These are phyloP conservation scores for Paramyrothecium sp. DNA, from an alignment of 2,329 filamentous ascomycete genomes.

Conservation along the genomic window DNA sequence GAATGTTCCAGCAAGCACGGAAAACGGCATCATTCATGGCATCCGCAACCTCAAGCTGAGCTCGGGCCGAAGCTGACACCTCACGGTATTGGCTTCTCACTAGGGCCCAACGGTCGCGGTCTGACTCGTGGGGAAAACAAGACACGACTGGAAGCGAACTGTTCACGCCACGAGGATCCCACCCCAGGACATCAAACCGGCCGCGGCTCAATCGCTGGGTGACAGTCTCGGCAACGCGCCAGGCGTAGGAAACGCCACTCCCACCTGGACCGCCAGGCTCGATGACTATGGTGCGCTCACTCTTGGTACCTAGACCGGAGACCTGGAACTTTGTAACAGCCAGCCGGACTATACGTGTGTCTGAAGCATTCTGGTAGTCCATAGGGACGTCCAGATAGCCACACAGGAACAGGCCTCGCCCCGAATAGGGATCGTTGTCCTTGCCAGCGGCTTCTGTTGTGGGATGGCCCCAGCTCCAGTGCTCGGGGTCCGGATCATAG, in stretches of 20 bases:
- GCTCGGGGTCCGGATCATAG: conserved; percentile 40
- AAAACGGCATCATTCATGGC: conserved; percentile 45
- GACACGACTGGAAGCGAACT: conserved; percentile 40
- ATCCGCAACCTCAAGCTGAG: conserved; percentile 41
- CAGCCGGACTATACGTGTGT: conserved; percentile 41
- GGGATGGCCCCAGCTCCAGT: conserved; percentile 45
- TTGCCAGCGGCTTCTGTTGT: conserved; percentile 2
- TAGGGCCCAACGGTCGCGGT: conserved; percentile 45
- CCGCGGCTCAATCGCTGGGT: conserved; percentile 40
- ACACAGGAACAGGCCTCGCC: conserved; percentile 45
- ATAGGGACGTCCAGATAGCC: conserved; percentile 47
- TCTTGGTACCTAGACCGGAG: conserved; percentile 42
- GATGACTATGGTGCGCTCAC: conserved; percentile 45
- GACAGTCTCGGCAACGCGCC: conserved; percentile 33
- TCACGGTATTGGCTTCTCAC: conserved; percentile 36
- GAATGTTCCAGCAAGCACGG: conserved; percentile 37
- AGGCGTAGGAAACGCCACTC: conserved; percentile 41
- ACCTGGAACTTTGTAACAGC: conserved; percentile 50
- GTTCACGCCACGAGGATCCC: conserved; percentile 55
- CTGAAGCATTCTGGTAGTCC: conserved; percentile 44
- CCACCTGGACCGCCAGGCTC: conserved; percentile 51
- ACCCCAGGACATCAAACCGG: conserved; percentile 47
- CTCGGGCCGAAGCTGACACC: conserved; percentile 27
- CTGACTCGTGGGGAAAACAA: conserved; percentile 44
- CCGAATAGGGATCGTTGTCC: conserved; percentile 28